phyloP scores from a whole-genome alignment of 805 yeast species.

The Hanseniaspora opuntiae region DNA sequence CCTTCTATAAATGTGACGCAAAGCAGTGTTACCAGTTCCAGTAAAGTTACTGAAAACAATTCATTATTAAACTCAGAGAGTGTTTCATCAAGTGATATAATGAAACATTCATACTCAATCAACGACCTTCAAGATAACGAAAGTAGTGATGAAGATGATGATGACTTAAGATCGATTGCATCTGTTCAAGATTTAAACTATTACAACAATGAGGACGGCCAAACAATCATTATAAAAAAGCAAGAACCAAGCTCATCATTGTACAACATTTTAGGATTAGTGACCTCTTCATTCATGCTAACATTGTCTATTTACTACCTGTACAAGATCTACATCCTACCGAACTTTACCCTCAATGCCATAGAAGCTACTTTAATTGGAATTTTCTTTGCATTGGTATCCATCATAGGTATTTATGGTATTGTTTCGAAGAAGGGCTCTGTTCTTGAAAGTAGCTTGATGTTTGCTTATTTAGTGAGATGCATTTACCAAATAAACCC shows the following conservation, averaged over 20 bases:
- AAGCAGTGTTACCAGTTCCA: neutral
- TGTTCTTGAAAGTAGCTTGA: slow-evolving; percentile 75
- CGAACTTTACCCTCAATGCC: slow-evolving; percentile 55
- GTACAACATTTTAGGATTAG: slow-evolving; percentile 63
- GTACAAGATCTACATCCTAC: slow-evolving; percentile 69
- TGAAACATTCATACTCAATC: neutral
- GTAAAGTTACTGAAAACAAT: neutral
- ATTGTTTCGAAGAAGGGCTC: slow-evolving; percentile 72
- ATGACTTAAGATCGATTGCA: slow-evolving; percentile 12
- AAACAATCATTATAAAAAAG: neutral
- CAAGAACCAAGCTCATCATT: slow-evolving; percentile 44
- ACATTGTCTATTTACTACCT: slow-evolving; percentile 67
- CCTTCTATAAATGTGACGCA: neutral
- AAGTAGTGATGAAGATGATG: neutral
- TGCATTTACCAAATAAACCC: slow-evolving; percentile 90
- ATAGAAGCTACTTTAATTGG: slow-evolving; percentile 76
- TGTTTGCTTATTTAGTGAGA: slow-evolving; percentile 82
- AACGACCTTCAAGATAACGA: slow-evolving; percentile 3
- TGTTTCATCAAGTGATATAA: neutral
- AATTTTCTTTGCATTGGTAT: slow-evolving; percentile 62
- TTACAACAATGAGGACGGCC: slow-evolving; percentile 2
- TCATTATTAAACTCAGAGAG: neutral
- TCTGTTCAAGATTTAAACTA: slow-evolving; percentile 7
- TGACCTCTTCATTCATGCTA: slow-evolving; percentile 60
- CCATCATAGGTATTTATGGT: slow-evolving; percentile 67